Evolutionary conservation across 2,329 filamentous ascomycete species (phyloP).

Genomic region (Microthyrium microscopicum): DNA sequence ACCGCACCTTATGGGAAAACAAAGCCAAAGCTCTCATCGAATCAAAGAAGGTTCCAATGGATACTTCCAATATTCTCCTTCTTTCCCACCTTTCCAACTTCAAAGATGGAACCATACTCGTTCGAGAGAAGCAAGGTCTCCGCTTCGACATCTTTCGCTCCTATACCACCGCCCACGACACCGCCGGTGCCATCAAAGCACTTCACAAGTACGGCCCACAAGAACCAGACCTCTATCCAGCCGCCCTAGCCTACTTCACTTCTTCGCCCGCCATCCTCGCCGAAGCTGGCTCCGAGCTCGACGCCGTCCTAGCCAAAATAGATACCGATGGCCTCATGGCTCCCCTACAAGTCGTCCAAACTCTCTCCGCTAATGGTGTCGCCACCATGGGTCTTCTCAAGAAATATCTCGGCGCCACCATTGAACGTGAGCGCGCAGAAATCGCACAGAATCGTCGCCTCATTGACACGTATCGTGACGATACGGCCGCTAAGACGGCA

Average conservation of each 20-base stretch:
- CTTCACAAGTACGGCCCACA: conserved; percentile 80
- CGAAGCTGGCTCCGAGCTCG: conserved; percentile 74
- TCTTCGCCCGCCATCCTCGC: conserved; percentile 66
- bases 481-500: conserved; percentile 62
- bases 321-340: conserved; percentile 87
- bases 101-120: conserved; percentile 73
- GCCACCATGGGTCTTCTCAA: conserved; percentile 98
- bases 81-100: conserved; percentile 87
- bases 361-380: conserved; percentile 59
- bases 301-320: conserved; percentile 66
- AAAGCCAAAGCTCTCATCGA: conserved; percentile 85
- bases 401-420: conserved; percentile 74
- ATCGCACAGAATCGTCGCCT: conserved; percentile 64
- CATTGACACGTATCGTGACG: conserved; percentile 66
- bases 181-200: conserved; percentile 73
- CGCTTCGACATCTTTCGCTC: conserved; percentile 93
- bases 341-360: conserved; percentile 90
- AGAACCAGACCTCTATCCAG: conserved; percentile 82
- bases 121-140: conserved; percentile 84
- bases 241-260: conserved; percentile 84
- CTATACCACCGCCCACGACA: conserved; percentile 85
- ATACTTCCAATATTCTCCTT: conserved; percentile 84
- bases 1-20: conserved; percentile 68
- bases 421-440: conserved; percentile 73
- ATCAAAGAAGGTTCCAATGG: conserved; percentile 62